Percentiles rank a stretch among this genome's conserved stretches.
These are phyloP conservation scores for Naganishia vaughanmartiniae DNA, from an alignment of 768 basidiomycete genomes.

Conservation along the genomic window DNA sequence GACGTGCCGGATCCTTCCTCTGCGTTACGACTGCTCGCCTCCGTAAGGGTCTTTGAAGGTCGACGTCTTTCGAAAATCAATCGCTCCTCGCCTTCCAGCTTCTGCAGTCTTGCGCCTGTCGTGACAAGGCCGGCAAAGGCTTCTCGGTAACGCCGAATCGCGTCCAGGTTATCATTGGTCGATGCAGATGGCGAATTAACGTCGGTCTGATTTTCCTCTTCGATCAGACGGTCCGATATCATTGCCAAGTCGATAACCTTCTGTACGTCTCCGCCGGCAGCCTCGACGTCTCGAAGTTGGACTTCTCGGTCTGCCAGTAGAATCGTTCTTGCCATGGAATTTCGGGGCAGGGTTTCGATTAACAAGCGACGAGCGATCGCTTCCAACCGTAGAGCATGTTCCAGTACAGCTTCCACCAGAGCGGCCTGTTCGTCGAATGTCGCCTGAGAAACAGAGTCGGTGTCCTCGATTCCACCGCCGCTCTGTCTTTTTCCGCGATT, in stretches of 20 bases:
- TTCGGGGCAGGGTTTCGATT: slow-evolving; percentile 44
- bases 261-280: slow-evolving; percentile 39
- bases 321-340: slow-evolving; percentile 42
- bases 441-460: background rate
- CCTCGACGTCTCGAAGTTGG: slow-evolving; percentile 45
- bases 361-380: slow-evolving; percentile 45
- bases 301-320: slow-evolving; percentile 50
- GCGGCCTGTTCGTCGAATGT: slow-evolving; percentile 5
- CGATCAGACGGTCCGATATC: slow-evolving; percentile 32
- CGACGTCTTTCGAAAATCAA: slow-evolving; percentile 38
- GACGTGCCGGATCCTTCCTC: background rate
- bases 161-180: slow-evolving; percentile 1
- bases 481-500: background rate
- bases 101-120: slow-evolving; percentile 41
- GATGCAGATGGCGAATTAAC: slow-evolving; percentile 2
- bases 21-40: background rate
- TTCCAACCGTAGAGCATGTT: slow-evolving; percentile 42
- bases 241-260: slow-evolving; percentile 37
- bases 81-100: slow-evolving; percentile 44
- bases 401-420: slow-evolving; percentile 23
- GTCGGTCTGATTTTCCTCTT: background rate
- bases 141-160: slow-evolving; percentile 42
- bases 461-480: background rate
- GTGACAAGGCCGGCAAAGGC: slow-evolving; percentile 48
- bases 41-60: background rate